Evolutionary conservation across 352 stramenopile genomes (phyloP).

Genomic region (Phytophthora sojae): DNA sequence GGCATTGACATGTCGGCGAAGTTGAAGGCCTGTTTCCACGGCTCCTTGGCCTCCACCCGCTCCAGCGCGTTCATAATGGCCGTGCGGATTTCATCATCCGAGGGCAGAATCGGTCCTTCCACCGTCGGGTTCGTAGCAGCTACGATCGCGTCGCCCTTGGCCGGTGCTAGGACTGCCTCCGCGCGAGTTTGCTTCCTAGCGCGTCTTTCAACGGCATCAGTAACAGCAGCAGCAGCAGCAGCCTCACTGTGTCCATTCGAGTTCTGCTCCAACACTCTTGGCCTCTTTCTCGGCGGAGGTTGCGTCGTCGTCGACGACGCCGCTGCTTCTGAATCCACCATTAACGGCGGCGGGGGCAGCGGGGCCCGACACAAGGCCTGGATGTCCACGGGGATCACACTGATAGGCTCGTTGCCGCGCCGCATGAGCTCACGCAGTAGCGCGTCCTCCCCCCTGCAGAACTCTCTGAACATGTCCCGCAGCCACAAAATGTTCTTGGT

Average conservation of each 20-base stretch:
- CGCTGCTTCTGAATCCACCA: not conserved
- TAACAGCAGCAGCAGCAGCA: not conserved
- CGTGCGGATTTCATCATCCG: not conserved
- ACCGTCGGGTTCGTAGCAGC: constrained; percentile 1
- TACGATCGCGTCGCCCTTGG: constrained; percentile 13
- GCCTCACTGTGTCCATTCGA: not conserved
- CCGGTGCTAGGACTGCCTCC: not conserved
- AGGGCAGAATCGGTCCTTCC: not conserved
- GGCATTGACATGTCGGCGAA: constrained; percentile 8
- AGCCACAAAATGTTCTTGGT: constrained; percentile 54
- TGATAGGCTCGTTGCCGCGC: constrained; percentile 29
- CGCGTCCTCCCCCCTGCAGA: constrained; percentile 32
- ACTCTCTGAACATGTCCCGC: constrained; percentile 41
- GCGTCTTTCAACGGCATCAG: not conserved
- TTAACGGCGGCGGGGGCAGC: constrained; percentile 17
- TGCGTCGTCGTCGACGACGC: not conserved
- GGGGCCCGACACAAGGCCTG: constrained; percentile 14
- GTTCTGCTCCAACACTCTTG: not conserved
- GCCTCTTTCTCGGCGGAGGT: constrained; percentile 10
- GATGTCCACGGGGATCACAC: constrained; percentile 41
- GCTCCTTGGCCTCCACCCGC: constrained; percentile 15
- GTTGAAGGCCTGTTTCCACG: constrained; percentile 21
- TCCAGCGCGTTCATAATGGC: constrained; percentile 12
- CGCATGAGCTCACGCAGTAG: constrained; percentile 34
- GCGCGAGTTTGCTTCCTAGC: constrained; percentile 10